A percentile compares a stretch with the other conserved stretches of the same genome.
These are phyloP conservation scores for Hirsutella rhossiliensis DNA, from an alignment of 2,329 filamentous ascomycete genomes.

Conservation along the genomic window DNA sequence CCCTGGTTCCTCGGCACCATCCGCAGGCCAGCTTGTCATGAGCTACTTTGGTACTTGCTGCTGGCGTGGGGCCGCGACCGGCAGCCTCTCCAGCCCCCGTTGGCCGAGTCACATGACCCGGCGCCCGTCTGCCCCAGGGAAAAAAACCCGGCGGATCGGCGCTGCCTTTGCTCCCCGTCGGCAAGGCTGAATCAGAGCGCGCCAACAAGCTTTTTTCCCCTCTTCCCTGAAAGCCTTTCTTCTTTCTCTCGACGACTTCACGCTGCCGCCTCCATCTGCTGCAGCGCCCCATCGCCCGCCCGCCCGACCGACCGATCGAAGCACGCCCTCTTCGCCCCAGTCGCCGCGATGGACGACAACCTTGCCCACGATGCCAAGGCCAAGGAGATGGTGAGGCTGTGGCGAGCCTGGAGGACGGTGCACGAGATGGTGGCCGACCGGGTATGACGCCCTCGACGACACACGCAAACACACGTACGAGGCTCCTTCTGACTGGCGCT, in stretches of 20 bases:
- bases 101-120: not conserved
- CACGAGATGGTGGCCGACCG: slow-evolving; percentile 92
- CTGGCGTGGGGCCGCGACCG: too few relatives aligned
- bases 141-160: too few relatives aligned
- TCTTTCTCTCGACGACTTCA: not conserved
- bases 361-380: slow-evolving; percentile 37
- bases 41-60: too few relatives aligned
- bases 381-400: slow-evolving; percentile 56
- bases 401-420: slow-evolving; percentile 87
- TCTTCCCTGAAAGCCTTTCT: not conserved
- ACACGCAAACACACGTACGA: too few relatives aligned
- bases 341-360: slow-evolving; percentile 22
- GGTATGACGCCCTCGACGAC: slow-evolving; percentile 37
- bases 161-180: too few relatives aligned
- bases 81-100: not conserved
- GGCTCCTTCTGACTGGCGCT: slow-evolving; percentile 2
- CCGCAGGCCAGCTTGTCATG: too few relatives aligned
- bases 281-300: too few relatives aligned
- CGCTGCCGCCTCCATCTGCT: not conserved
- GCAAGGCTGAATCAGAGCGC: too few relatives aligned
- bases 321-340: too few relatives aligned
- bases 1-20: too few relatives aligned
- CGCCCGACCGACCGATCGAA: too few relatives aligned
- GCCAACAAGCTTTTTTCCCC: not conserved
- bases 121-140: too few relatives aligned